Base-by-base conservation (phyloP, 805 yeast genomes). In the Brettanomyces anomalus region DNA sequence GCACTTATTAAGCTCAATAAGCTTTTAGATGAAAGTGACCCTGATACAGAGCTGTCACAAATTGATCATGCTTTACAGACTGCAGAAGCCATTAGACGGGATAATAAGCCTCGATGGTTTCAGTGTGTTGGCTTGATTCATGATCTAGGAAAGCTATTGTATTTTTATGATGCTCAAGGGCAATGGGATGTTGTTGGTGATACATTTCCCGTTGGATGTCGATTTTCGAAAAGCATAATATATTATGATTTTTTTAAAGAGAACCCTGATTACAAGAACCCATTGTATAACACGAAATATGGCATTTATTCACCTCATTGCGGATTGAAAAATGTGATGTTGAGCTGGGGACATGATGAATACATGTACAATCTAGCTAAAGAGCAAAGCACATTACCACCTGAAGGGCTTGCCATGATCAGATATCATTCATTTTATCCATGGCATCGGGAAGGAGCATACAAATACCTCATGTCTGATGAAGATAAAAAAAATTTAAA, bases 161-260 rank as follows among this genome's bases (percentile, higher is more conserved):
- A 81, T 55, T 81, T 80, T 49, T 81, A 74, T 53, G 86, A 79
- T 50, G 79, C 85, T 13, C 69, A 76, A 50, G 87, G 87, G 6
- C 87, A 81, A 56, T 81, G 87, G 87, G 86, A 81, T 54, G 88
- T 81, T 26, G 88, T 81, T 17, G 88, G 88, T 5, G 88, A 81
- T 55, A 81, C 87, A 3, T 81, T 81, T 52, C 85, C 87, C 0
- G 85, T 81, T 20, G 88, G 88, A 3, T 81, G 88, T 56, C 70
- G 70, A 45, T 80, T 70, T 52, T 77, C 76, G 51, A 71, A 71
- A 44, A 71, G 72, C 48, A 78, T 76, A 39, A 79, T 81, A 13
- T 76, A 74, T 49, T 72, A 78, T 36, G 81, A 78, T 32, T 75
- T 71, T 48, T 81, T 81, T 57, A 67, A 70, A 43, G 59, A 64